Percentiles rank a stretch among this genome's conserved stretches.
Evolutionary conservation across 495 filamentous ascomycete genomes (phyloP).

Genomic region (Penicillium herquei): DNA sequence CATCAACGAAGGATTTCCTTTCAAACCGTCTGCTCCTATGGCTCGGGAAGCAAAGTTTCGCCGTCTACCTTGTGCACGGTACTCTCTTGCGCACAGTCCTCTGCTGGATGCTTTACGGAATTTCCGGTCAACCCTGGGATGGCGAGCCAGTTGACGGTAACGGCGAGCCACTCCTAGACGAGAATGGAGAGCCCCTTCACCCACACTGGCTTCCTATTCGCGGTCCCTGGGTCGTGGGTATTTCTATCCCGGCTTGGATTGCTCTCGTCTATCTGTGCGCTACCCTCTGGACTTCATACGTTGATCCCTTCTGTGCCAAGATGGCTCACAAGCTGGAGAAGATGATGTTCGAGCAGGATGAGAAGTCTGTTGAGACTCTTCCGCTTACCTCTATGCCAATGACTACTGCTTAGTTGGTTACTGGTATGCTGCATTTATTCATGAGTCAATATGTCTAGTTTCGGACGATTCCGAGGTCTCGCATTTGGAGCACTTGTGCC

Average conservation of each 20-base stretch:
- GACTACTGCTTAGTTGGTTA: slow-evolving; percentile 8
- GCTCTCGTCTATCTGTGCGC: slow-evolving; percentile 54
- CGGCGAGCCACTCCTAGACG: slow-evolving; percentile 38
- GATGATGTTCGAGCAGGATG: slow-evolving; percentile 51
- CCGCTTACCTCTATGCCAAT: slow-evolving; percentile 37
- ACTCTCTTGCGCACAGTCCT: slow-evolving; percentile 60
- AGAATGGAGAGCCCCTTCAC: slow-evolving; percentile 40
- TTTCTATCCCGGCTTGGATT: slow-evolving; percentile 56
- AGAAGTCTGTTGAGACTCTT: slow-evolving; percentile 41
- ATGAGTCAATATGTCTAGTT: neutral
- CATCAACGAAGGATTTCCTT: slow-evolving; percentile 52
- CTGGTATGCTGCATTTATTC: neutral
- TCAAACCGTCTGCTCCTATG: slow-evolving; percentile 58
- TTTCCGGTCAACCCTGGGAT: slow-evolving; percentile 47
- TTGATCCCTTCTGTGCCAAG: slow-evolving; percentile 64
- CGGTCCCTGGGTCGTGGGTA: slow-evolving; percentile 41
- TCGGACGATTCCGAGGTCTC: neutral
- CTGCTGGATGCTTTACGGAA: slow-evolving; percentile 64
- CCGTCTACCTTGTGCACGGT: slow-evolving; percentile 67
- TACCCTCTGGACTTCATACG: slow-evolving; percentile 60
- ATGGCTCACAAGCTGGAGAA: slow-evolving; percentile 58
- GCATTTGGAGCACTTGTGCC: slow-evolving; percentile 7
- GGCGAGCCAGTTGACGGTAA: slow-evolving; percentile 25
- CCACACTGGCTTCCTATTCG: slow-evolving; percentile 35
- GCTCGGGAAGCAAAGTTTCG: slow-evolving; percentile 67